phyloP scores from a whole-genome alignment of 495 filamentous ascomycete species.

The Penicillium salamii region DNA sequence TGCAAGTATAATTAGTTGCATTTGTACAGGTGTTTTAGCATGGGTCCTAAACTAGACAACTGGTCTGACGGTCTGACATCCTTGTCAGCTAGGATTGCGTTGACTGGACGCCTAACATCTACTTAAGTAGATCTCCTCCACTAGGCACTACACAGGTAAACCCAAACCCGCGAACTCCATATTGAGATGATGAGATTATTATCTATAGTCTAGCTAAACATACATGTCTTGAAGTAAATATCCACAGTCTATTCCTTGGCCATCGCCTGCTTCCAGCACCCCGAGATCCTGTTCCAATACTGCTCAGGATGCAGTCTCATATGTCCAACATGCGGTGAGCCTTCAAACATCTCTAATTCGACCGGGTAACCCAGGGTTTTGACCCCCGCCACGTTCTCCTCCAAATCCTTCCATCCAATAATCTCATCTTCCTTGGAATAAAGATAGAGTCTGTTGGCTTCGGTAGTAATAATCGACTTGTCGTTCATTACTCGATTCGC shows the following conservation, averaged over 20 bases:
- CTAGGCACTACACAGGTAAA: too few species aligned
- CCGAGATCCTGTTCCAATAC: constrained; percentile 50
- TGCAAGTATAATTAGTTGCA: too few species aligned
- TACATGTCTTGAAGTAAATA: too few species aligned
- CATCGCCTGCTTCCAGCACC: constrained; percentile 36
- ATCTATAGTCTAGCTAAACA: constrained; percentile 1
- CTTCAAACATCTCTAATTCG: constrained; percentile 47
- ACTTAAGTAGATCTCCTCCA: too few species aligned
- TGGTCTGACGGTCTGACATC: too few species aligned
- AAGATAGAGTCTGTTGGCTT: constrained; percentile 39
- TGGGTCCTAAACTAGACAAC: too few species aligned
- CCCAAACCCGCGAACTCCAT: too few species aligned
- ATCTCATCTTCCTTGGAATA: constrained; percentile 56
- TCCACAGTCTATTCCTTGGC: neutral
- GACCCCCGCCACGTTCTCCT: constrained; percentile 45
- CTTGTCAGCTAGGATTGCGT: too few species aligned
- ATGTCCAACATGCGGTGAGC: constrained; percentile 53
- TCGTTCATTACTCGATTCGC: constrained; percentile 24
- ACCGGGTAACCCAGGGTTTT: constrained; percentile 39
- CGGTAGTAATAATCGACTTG: constrained; percentile 10
- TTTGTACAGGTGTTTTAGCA: too few species aligned
- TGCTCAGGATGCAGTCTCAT: constrained; percentile 49
- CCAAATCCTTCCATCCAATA: constrained; percentile 51
- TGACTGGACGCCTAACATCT: too few species aligned
- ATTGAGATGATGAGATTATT: too few species aligned